Evolutionary conservation across 2,329 filamentous ascomycete species (phyloP), one percentile per base, ranked within the genome.

Genomic region (Zasmidium angulare): DNA sequence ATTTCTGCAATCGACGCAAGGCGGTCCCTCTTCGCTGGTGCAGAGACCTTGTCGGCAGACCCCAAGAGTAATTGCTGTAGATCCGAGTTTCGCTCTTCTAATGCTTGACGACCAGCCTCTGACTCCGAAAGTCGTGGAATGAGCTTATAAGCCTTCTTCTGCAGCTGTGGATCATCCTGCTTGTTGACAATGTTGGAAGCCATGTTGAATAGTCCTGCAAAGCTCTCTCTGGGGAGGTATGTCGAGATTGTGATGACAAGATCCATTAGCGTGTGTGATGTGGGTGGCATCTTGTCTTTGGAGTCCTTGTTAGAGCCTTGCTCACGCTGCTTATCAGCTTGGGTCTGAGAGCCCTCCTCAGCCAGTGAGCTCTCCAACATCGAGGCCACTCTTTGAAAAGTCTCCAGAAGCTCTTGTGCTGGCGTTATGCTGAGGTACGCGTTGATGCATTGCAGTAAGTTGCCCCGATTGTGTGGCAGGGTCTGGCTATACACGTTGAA

Each of bases 401-500:
- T 98, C 64, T 91, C 89, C 69, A 90, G 89, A 20, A 98, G 82
- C 73, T 97, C 93, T 64, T 84, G 60, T 61, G 67, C 69, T 3
- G 72, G 72, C 1, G 72, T 74, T 68, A 98, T 90, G 78, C 93
- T 96, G 59, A 99, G 79, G 76, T 93, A 98, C 3, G 91, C 87
- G 76, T 98, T 97, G 79, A 98, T 95, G 63, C 93, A 96, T 73
- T 93, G 90, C 31, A 99, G 81, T 55, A 99, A 95, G 20, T 90
- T 91, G 0, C 91, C 93, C 67, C 95, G 85, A 70, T 91, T 95
- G 71, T 97, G 91, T 1, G 95, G 93, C 23, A 99, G 82, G 0
- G 95, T 99, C 75, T 97, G 90, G 64, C 90, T 96, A 78, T 99
- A 99, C 48, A 99, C 93, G 72, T 99, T 99, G 82, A 99, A 98